A percentile compares a stretch with the other conserved stretches of the same genome.
These are phyloP conservation scores for Epichloe gansuensis DNA, from an alignment of 2,329 filamentous ascomycete species.

Conservation along the genomic window DNA sequence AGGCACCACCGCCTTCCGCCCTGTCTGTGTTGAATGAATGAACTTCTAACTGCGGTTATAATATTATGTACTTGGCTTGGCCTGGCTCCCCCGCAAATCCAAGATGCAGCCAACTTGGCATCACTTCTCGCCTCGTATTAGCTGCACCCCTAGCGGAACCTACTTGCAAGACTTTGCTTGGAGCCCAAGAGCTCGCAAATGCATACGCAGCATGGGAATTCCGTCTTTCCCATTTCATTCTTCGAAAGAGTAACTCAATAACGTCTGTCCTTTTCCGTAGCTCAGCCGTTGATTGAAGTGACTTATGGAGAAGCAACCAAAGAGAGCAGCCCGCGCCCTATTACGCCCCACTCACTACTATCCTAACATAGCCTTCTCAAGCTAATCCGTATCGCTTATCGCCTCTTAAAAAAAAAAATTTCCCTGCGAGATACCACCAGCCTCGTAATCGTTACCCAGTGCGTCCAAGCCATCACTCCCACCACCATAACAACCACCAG, in stretches of 20 bases:
- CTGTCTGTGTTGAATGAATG: too few species aligned
- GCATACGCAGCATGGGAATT: neutral
- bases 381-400: conserved; percentile 8
- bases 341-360: too few species aligned
- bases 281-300: too few species aligned
- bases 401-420: conserved; percentile 3
- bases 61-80: neutral
- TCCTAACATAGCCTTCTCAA: too few species aligned
- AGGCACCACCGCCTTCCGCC: neutral
- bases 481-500: neutral
- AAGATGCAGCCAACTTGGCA: neutral
- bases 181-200: too few species aligned
- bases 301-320: too few species aligned
- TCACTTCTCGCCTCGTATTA: neutral
- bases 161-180: too few species aligned
- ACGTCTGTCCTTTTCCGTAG: too few species aligned
- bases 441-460: neutral
- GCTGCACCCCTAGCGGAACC: neutral
- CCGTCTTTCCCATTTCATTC: neutral
- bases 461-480: neutral
- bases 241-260: neutral
- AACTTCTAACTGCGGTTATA: too few species aligned
- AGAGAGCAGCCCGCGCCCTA: too few species aligned
- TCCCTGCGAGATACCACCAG: neutral
- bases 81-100: neutral